A percentile compares a stretch with the other conserved stretches of the same genome.
Evolutionary conservation across 1,139 yeast species (phyloP).

Genomic region (Zygosaccharomyces sapae): DNA sequence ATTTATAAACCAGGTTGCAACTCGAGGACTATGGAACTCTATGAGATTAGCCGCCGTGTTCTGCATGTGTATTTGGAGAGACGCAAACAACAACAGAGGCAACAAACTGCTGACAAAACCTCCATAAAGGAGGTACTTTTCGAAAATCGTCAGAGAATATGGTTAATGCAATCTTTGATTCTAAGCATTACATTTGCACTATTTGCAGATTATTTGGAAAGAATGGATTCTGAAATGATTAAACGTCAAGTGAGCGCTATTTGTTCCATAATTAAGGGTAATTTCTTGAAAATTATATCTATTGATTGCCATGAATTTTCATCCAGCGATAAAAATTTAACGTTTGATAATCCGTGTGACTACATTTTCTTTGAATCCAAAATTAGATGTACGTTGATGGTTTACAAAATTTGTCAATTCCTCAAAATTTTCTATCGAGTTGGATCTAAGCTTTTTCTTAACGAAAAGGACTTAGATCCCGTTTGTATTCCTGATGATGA

Average conservation of each 20-base stretch:
- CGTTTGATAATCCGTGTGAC: conserved; percentile 33
- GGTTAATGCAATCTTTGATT: conserved; percentile 71
- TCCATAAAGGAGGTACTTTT: not conserved
- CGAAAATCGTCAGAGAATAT: conserved; percentile 39
- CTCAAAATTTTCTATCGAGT: conserved; percentile 45
- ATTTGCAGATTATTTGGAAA: conserved; percentile 59
- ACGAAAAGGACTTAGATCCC: conserved; percentile 26
- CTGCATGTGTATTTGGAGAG: conserved; percentile 72
- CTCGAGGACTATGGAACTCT: conserved; percentile 39
- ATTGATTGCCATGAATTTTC: conserved; percentile 1
- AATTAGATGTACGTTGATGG: conserved; percentile 44
- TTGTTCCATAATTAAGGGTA: conserved; percentile 59
- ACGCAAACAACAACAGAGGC: conserved; percentile 46
- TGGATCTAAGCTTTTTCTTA: conserved; percentile 30
- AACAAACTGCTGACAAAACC: conserved; percentile 13
- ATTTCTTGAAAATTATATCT: conserved; percentile 21
- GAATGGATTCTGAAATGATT: conserved; percentile 55
- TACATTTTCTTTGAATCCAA: conserved; percentile 57
- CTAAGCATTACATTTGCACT: conserved; percentile 69
- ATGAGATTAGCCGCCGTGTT: conserved; percentile 72
- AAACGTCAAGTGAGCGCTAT: conserved; percentile 72
- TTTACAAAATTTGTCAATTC: conserved; percentile 45
- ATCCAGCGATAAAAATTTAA: not conserved
- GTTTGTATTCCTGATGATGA: conserved; percentile 38
- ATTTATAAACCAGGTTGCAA: conserved; percentile 54